Evolutionary conservation across 2,329 filamentous ascomycete genomes (phyloP), one percentile per base, ranked within the genome.

Genomic region (Cordyceps javanica): DNA sequence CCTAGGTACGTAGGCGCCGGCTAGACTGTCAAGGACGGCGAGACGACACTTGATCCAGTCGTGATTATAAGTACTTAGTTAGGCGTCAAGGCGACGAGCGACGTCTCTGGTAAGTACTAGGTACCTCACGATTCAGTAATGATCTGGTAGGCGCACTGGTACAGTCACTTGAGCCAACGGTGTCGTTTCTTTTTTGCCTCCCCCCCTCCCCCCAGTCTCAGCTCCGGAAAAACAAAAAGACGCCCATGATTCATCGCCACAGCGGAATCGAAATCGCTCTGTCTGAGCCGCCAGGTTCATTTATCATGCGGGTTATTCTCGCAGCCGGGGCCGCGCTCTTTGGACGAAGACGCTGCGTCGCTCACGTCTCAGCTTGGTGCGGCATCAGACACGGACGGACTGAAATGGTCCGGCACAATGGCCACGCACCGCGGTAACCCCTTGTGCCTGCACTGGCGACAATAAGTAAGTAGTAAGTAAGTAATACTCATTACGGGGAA

Each of bases 281-380:
- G 41, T 39, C 41, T 55, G 25, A 48, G 34, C 53, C 25, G 16
- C 23, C 23, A n/a, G 14, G 52, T 55, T n/a, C 51, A 54, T 36
- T 30, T 30, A 26, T 54, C 32, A 56, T 49, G 53, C 44, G 25
- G 32, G 16, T 13, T 14, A 45, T 28, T 34, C 39, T 44, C 21
- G 26, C 51, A 23, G 26, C 39, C 21, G n/a, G 6, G 30, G n/a
- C 36, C 34, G 38, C 19, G 26, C 30, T 38, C 36, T n/a, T 19
- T n/a, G 28, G 39, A 54, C 38, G 5, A 44, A 21, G 16, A 55
- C 42, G 25, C n/a, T 26, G 50, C n/a, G n/a, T 34, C 28, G 21
- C 14, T 19, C 44, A 30, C 53, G 53, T 56, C 53, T 56, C 53
- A 56, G 44, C 42, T 41, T 56, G 53, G 26, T 23, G 16, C 44